Base-by-base conservation (phyloP, 2,329 filamentous ascomycete genomes). In the Aspergillus sp. region DNA sequence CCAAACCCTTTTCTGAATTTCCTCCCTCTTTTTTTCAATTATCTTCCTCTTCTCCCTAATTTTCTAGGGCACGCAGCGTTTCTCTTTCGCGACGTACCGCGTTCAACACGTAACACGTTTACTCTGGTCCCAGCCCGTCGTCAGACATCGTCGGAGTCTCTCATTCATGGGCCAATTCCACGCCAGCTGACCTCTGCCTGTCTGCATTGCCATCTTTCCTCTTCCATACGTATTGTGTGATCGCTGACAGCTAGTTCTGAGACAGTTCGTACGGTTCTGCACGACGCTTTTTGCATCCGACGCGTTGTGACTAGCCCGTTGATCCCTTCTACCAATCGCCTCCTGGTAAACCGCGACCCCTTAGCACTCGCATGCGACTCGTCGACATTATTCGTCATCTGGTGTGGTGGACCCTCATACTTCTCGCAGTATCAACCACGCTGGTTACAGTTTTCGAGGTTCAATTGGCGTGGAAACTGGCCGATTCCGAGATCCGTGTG, bases 401-500 rank as follows among this genome's bases (percentile, higher is more conserved):
- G 19, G 19, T 19, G 19, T 19, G 19, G 19, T 19, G 19, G 19
- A 19, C 19, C 19, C 19, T 19, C 19, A 19, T 19, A 36, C 34
- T 19, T 36, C 5, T 39, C 36, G 26, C 26, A 7, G 36, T 39
- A 19, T 27, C 36, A 39, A 39, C 36, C 36, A 39, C 36, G 36
- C 36, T 39, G 26, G 4, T 32, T 35, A 36, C 26, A 29, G 36
- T 43, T 40, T 39, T 5, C 6, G 30, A 32, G 48, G 48, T 51
- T 46, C 48, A 47, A 53, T 58, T 59, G 51, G 54, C 49, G 55
- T 52, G 43, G 34, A 41, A 51, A 46, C 46, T 36, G 46, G 48
- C 47, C 48, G 48, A 52, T 42, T 49, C 19, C 36, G 19, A 39
- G 19, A 19, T 39, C 27, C 19, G 19, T 8, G 9, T n/a, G 34